Conservation (phyloP, 1,139 yeast genomes). For the Nakaseomyces sp. region DNA sequence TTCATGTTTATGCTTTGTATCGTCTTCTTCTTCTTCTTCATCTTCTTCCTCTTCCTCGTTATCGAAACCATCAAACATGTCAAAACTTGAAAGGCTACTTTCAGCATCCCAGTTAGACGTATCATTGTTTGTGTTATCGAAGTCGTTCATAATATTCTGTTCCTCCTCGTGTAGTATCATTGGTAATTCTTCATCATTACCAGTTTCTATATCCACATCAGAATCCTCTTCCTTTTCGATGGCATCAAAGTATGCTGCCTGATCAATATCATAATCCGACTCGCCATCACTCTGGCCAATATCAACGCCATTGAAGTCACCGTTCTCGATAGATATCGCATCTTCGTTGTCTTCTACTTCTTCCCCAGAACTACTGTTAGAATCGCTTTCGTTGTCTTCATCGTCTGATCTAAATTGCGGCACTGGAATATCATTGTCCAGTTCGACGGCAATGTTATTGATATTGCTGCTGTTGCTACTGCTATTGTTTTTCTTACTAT, state of each 20-base stretch:
- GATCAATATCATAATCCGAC: conserved; percentile 68
- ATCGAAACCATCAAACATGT: conserved; percentile 13
- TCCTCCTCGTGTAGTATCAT: conserved; percentile 41
- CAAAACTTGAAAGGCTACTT: conserved; percentile 7
- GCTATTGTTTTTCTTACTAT: neutral
- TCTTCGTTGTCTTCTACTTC: conserved; percentile 48
- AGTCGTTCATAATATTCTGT: conserved; percentile 36
- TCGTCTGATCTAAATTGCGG: conserved; percentile 50
- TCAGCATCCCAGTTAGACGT: conserved; percentile 7
- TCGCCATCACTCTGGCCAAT: conserved; percentile 36
- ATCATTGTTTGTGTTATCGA: conserved; percentile 13
- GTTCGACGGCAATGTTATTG: neutral
- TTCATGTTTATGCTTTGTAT: no score
- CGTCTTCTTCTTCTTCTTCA: conserved; percentile 29
- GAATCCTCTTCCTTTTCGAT: conserved; percentile 52
- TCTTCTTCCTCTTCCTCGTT: conserved; percentile 26
- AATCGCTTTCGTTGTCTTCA: conserved; percentile 26
- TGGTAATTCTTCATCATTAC: conserved; percentile 47
- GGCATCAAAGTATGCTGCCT: conserved; percentile 60
- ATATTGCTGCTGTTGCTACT: neutral
- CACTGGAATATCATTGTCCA: conserved; percentile 24
- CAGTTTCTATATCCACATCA: conserved; percentile 29
- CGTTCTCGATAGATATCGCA: conserved; percentile 49
- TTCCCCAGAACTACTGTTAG: conserved; percentile 19
- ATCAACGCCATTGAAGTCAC: conserved; percentile 33